Percentiles rank a stretch among this genome's conserved stretches.
Conservation (phyloP, 2,329 filamentous ascomycete genomes). For the Thielaviopsis ethacetica region DNA sequence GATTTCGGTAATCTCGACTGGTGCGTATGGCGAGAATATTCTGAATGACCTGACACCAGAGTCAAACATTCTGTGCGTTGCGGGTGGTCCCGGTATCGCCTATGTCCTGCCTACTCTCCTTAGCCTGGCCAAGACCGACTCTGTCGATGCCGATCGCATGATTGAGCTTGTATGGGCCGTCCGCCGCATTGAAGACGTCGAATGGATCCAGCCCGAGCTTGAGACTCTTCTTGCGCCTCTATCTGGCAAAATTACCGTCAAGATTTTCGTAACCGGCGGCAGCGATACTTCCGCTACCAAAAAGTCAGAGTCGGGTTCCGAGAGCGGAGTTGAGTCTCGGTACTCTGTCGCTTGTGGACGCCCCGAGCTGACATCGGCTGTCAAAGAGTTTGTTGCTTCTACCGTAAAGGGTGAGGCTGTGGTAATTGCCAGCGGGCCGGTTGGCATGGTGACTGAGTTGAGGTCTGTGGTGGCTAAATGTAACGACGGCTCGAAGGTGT, state of each 20-base stretch:
- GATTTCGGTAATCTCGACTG: constrained; percentile 38
- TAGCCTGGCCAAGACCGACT: constrained; percentile 21
- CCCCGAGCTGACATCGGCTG: constrained; percentile 29
- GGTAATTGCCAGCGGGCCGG: constrained; percentile 45
- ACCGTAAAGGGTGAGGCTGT: constrained; percentile 32
- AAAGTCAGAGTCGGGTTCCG: constrained; percentile 12
- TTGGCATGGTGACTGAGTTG: constrained; percentile 41
- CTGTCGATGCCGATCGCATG: constrained; percentile 30
- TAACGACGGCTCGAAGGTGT: constrained; percentile 37
- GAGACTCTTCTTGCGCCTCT: constrained; percentile 26
- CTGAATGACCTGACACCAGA: constrained; percentile 24
- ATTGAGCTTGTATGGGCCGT: constrained; percentile 52
- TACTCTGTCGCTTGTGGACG: constrained; percentile 17
- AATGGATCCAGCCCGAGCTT: constrained; percentile 44
- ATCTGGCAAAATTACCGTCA: constrained; percentile 29
- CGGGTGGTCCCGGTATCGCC: constrained; percentile 25
- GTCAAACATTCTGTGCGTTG: constrained; percentile 25
- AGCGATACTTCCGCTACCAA: constrained; percentile 11
- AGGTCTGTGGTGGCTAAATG: constrained; percentile 34
- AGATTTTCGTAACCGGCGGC: constrained; percentile 44
- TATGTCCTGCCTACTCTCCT: constrained; percentile 24
- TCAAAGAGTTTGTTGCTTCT: constrained; percentile 30
- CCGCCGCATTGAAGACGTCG: constrained; percentile 33
- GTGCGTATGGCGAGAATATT: constrained; percentile 43
- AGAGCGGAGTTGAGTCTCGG: constrained; percentile 15